Evolutionary conservation across 208 protist species (phyloP), one percentile per base, ranked within the genome.

Genomic region (Vickermania spadyakhi): DNA sequence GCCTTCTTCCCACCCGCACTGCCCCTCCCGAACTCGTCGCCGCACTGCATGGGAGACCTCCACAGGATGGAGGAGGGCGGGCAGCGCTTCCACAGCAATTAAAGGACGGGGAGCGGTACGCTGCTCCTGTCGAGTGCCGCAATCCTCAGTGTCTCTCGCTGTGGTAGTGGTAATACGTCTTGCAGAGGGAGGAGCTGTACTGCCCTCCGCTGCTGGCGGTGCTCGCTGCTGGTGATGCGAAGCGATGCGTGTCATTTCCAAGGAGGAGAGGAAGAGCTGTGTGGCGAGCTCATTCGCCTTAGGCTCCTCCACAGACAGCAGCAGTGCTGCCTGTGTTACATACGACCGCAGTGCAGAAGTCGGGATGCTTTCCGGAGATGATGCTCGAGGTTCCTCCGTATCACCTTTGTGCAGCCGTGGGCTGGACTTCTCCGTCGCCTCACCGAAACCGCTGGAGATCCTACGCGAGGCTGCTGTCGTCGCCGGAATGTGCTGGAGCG

Each of bases 261-360:
- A 18, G 36, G 11, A 45, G 53, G 62, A 71, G 64, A 69, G 85
- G 63, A 83, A 75, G 26, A 93, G 64, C 25, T 62, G 26, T n/a
- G 77, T 89, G 2, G 73, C 80, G 68, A 77, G 79, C 26, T 81
- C 81, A 3, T 65, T 56, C 13, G 73, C 75, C 3, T 60, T 36
- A 1, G 70, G 59, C 70, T 66, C 75, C 58, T 93, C 86, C 7
- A 75, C 77, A 36, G 77, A 68, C 28, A 93, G 84, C 27, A 93
- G 65, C 28, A 88, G 61, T 0, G 82, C 79, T 1, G 75, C 60
- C 49, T 68, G 36, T 18, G 36, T 45, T 7, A 45, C 11, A 18
- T 45, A 45, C 36, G 36, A 7, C 36, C 36, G 36, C 11, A 45
- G n/a, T n/a, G n/a, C n/a, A n/a, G n/a, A n/a, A n/a, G n/a, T n/a